A percentile compares a stretch with the other conserved stretches of the same genome.
phyloP scores from a whole-genome alignment of 169 alveolate genomes.

The Eimeria zaria region DNA sequence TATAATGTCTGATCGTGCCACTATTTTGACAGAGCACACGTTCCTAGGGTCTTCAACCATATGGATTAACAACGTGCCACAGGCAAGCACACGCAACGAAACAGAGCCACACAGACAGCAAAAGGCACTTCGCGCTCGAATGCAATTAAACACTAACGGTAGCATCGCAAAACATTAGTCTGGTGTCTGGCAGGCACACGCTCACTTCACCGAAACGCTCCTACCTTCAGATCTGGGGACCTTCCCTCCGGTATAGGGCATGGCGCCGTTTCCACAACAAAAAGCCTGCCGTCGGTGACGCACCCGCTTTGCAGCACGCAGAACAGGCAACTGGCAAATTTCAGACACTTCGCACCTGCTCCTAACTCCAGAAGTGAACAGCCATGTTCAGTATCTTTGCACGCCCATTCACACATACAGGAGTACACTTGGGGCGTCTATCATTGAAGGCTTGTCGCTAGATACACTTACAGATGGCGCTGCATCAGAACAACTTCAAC shows the following conservation, averaged over 20 bases:
- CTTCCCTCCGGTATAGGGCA: neutral
- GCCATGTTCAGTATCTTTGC: neutral
- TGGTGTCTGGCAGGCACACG: neutral
- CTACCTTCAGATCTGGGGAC: neutral
- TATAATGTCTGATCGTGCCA: neutral
- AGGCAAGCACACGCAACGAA: neutral
- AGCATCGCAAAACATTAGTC: neutral
- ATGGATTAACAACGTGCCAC: neutral
- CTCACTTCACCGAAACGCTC: neutral
- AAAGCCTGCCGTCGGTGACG: neutral
- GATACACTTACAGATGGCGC: neutral
- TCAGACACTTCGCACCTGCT: neutral
- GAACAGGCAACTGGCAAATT: neutral
- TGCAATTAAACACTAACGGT: neutral
- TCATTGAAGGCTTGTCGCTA: neutral
- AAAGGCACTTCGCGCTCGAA: neutral
- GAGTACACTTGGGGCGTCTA: neutral
- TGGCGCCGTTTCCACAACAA: neutral
- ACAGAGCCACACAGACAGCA: neutral
- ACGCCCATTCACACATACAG: neutral
- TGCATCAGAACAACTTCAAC: neutral
- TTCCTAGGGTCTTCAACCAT: neutral
- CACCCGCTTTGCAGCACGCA: neutral
- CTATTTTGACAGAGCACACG: neutral
- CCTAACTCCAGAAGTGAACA: neutral